Percentiles rank a stretch among this genome's conserved stretches.
phyloP scores from a whole-genome alignment of 768 basidiomycete species.

The Mycena kentingensis region DNA sequence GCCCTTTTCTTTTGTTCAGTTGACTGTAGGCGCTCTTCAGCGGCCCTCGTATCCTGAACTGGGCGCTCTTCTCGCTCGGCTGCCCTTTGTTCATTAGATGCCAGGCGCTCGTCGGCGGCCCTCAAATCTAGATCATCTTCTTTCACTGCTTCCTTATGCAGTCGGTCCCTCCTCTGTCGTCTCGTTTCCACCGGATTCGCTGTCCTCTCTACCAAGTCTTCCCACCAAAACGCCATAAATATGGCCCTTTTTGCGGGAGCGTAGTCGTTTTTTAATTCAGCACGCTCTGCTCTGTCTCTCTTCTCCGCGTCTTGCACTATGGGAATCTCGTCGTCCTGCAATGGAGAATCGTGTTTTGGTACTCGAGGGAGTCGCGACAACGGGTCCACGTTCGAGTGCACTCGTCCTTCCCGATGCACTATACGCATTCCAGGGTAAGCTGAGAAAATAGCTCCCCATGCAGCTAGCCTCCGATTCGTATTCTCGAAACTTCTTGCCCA shows the following conservation, averaged over 20 bases:
- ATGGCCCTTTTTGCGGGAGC: not conserved
- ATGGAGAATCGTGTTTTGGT: not conserved
- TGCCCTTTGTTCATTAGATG: no score
- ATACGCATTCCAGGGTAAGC: constrained; percentile 29
- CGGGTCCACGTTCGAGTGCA: constrained; percentile 28
- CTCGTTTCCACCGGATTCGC: not conserved
- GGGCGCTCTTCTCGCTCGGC: no score
- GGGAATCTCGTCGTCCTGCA: not conserved
- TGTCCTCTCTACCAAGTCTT: not conserved
- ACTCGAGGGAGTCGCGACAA: not conserved
- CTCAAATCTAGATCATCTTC: not conserved
- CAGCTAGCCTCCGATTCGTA: constrained; percentile 18
- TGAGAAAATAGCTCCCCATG: constrained; percentile 30
- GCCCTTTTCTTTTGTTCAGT: no score
- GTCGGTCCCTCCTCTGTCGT: not conserved
- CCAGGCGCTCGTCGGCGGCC: no score
- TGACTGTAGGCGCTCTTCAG: no score
- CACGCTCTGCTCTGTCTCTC: not conserved
- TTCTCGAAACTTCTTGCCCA: constrained; percentile 15
- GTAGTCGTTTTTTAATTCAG: not conserved
- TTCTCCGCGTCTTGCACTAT: not conserved
- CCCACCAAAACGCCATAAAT: not conserved
- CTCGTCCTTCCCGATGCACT: constrained; percentile 29
- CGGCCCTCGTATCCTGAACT: no score
- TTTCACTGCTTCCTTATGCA: not conserved